Evolutionary conservation across 352 stramenopile genomes (phyloP), one percentile per base, ranked within the genome.

Genomic region (Globisporangium cystogenes): DNA sequence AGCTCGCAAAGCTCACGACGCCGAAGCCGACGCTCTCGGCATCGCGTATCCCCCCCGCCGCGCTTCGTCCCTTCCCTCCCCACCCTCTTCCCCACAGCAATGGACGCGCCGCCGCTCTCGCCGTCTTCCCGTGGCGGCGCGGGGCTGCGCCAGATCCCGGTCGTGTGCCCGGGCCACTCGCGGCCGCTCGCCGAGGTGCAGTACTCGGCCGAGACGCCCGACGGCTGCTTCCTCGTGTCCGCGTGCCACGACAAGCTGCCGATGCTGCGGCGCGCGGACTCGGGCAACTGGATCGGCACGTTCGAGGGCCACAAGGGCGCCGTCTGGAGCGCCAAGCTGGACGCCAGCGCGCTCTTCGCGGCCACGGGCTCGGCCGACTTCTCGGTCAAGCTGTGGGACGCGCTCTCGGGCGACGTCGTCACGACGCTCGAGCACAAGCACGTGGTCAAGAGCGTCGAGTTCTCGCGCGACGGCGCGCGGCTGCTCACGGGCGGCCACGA

Each of bases 291-390:
- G 96, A 98, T 99, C 60, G 96, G 96, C 46, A 99, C 95, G 7
- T 99, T 98, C 53, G 73, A 91, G 26, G 96, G 96, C 44, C 96
- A 99, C 74, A 99, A 99, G 66, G 96, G 96, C 46, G 88, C 88
- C 0, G 88, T 97, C 0, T 97, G 88, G 88, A 92, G 73, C 48
- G 94, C 87, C 45, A 96, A 92, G 53, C 65, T 98, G 39, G 91
- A 98, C 67, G 59, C 65, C 0, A 67, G 79, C 7, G 89, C 74
- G 7, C 76, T 76, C 45, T 86, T 97, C 21, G 88, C 85, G 0
- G 91, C 82, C 4, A 98, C 95, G 12, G 96, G 88, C 12, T 95
- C 74, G 48, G 96, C 92, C 14, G 96, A 99, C 72, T 99, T 98
- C 60, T 91, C 70, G 14, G 96, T 96, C 41, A 95, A 97, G 58